Evolutionary conservation across 78 protist genomes (phyloP), one percentile per base, ranked within the genome.

Genomic region (Speleostelium caveatum): DNA sequence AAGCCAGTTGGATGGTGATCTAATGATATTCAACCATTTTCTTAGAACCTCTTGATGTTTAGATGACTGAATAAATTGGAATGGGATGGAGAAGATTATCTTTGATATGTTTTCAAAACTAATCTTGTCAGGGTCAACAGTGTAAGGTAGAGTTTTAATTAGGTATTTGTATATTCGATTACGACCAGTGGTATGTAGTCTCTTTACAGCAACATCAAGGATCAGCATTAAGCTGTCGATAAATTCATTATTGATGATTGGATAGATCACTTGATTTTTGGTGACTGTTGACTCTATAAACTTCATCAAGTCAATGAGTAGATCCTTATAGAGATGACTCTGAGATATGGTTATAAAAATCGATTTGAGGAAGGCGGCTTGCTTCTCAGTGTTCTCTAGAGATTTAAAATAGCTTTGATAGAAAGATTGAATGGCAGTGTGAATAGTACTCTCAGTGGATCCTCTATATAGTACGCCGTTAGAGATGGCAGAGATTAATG

Each of bases 391-490:
- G 3, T 8, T 22, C 32, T 24, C 6, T 38, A 69, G 39, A 28
- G 77, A 69, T 21, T 69, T 19, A 71, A 35, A 83, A 41, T 59
- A 83, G 68, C 3, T 32, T 2, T 24, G 39, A 28, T 63, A 69
- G 22, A 83, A 83, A 33, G 28, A 21, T 30, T 28, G 30, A 42
- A 60, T 58, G 5, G 73, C 17, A 4, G 58, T 42, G 42, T 69
- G 71, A 42, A 83, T 69, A 0, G 72, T 8, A 22, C 32, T 36
- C 26, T 83, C 91, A 0, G 91, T 83, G 6, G 59, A 16, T 60
- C 91, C 91, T 49, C 63, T 45, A 42, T 58, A 83, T 19, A 83
- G 10, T 16, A 73, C 35, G 17, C 79, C 24, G 21, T 53, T 83
- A 19, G 59, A 38, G 24, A 83, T 41, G 3, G 73, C 26, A 21